Percentiles rank a stretch among this genome's conserved stretches.
Evolutionary conservation across 495 filamentous ascomycete genomes (phyloP).

Genomic region (Staphylotrichum longicolle): DNA sequence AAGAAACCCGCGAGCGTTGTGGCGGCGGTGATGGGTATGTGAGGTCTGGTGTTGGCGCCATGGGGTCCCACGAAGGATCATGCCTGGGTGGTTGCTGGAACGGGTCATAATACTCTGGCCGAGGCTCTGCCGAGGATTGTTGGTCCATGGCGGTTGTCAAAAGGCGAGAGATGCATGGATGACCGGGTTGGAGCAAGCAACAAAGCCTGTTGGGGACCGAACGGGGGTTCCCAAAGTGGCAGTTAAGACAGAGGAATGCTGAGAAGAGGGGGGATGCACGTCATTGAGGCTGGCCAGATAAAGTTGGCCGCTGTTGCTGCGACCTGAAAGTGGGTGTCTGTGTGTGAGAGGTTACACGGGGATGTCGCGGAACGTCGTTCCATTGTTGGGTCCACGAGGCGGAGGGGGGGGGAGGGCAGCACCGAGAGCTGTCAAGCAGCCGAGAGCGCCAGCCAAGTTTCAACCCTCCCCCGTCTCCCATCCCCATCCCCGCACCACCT

Average conservation of each 20-base stretch:
- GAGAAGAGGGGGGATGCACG: not conserved
- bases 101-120: not conserved
- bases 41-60: conserved; percentile 14
- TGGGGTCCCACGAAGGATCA: not conserved
- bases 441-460: no score
- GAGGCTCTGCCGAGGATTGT: not conserved
- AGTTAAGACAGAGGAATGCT: conserved; percentile 4
- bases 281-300: not conserved
- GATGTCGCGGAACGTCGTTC: not conserved
- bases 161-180: not conserved
- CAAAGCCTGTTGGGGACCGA: not conserved
- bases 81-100: not conserved
- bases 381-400: not conserved
- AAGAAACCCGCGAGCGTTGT: conserved; percentile 1
- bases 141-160: conserved; percentile 11
- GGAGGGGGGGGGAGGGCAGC: no score
- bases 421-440: no score
- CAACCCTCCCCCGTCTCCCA: no score
- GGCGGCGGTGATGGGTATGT: conserved; percentile 5
- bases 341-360: not conserved
- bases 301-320: conserved; percentile 5
- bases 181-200: not conserved
- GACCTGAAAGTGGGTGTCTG: not conserved
- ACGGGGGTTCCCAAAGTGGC: not conserved
- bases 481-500: not conserved